phyloP scores from a whole-genome alignment of 1,139 yeast species.

The Blastobotrys serpentis region DNA sequence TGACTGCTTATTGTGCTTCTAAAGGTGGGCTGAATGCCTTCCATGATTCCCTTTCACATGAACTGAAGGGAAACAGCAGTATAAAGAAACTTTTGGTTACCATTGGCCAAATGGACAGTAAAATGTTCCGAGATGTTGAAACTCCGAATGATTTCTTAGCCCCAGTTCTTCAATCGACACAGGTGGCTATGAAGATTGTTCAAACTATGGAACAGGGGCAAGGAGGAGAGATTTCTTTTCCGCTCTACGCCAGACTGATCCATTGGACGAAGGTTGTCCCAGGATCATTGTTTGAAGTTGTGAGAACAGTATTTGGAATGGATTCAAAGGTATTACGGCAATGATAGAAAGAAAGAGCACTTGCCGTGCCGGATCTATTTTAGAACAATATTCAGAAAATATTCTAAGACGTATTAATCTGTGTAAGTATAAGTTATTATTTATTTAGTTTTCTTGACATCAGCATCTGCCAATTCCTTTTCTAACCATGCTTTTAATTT shows the following conservation, averaged over 20 bases:
- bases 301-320: constrained; percentile 47
- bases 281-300: constrained; percentile 60
- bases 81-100: constrained; percentile 71
- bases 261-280: constrained; percentile 70
- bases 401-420: too few relatives aligned
- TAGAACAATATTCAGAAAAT: too few relatives aligned
- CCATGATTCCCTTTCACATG: constrained; percentile 76
- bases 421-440: neutral
- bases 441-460: constrained; percentile 16
- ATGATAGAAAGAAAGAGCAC: neutral
- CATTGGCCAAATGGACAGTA: constrained; percentile 77
- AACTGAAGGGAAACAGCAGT: constrained; percentile 48
- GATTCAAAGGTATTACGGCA: constrained; percentile 12
- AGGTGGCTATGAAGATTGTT: constrained; percentile 58
- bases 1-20: constrained; percentile 76
- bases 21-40: constrained; percentile 78
- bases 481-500: constrained; percentile 25
- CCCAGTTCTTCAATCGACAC: constrained; percentile 66
- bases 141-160: constrained; percentile 74
- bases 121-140: constrained; percentile 62
- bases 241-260: constrained; percentile 67
- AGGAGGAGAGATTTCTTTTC: constrained; percentile 66
- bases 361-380: too few relatives aligned
- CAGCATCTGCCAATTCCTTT: constrained; percentile 12
- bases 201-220: constrained; percentile 56